A percentile compares a stretch with the other conserved stretches of the same genome.
Conservation (phyloP, 331 rosid genomes). For the Saraca asoca region DNA sequence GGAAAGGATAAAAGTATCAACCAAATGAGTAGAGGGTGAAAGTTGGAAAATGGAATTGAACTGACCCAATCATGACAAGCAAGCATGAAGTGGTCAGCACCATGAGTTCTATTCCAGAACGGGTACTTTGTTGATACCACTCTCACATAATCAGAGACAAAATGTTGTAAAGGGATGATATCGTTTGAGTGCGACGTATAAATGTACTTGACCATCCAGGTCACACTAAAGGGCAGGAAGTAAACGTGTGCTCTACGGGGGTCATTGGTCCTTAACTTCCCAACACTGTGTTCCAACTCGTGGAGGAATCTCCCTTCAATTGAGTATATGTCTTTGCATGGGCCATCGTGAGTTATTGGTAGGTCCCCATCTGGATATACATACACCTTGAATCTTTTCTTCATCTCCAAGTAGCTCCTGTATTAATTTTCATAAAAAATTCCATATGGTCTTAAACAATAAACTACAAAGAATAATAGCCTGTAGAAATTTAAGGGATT, state of each 20-base stretch:
- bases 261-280: conserved; percentile 58
- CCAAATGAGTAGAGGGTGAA: not conserved
- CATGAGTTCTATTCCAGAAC: conserved; percentile 74
- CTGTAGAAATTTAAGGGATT: too few species aligned
- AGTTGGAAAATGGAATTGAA: conserved; percentile 21
- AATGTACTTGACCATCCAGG: conserved; percentile 83
- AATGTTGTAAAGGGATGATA: conserved; percentile 48
- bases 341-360: conserved; percentile 75
- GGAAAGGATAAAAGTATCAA: not conserved
- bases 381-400: conserved; percentile 71
- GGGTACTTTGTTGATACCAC: conserved; percentile 58
- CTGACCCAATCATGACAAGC: conserved; percentile 92
- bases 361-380: conserved; percentile 79
- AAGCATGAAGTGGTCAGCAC: conserved; percentile 91
- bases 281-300: conserved; percentile 64
- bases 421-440: not conserved
- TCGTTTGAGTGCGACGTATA: conserved; percentile 47
- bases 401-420: conserved; percentile 89
- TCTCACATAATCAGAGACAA: conserved; percentile 68
- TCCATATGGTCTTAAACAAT: not conserved
- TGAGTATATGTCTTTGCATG: conserved; percentile 82
- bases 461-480: too few species aligned
- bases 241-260: conserved; percentile 63
- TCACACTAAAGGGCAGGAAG: conserved; percentile 84
- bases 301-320: conserved; percentile 82